A percentile compares a stretch with the other conserved stretches of the same genome.
Conservation (phyloP, 768 basidiomycete genomes). For the Crucibulum laeve region DNA sequence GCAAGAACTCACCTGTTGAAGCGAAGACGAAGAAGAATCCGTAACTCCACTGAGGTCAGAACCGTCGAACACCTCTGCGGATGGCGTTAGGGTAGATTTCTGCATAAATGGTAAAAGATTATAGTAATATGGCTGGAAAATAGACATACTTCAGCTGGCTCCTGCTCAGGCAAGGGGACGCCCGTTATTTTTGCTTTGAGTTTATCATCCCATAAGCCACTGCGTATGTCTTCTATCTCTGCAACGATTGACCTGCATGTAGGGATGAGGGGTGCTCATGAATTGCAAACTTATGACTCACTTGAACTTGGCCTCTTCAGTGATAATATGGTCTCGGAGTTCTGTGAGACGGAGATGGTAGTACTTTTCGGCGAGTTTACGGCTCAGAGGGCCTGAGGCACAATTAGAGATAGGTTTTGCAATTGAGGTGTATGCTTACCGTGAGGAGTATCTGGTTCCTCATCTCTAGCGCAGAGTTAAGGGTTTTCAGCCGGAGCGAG, state of each 20-base stretch:
- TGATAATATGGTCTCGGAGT: constrained; percentile 63
- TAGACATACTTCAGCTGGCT: constrained; percentile 5
- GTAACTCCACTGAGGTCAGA: constrained; percentile 32
- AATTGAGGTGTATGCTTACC: constrained; percentile 29
- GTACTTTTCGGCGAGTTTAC: constrained; percentile 70
- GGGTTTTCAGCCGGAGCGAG: neutral
- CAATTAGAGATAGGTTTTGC: neutral
- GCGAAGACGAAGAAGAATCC: constrained; percentile 21
- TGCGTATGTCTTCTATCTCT: constrained; percentile 76
- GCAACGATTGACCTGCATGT: constrained; percentile 50
- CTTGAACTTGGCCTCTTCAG: constrained; percentile 81
- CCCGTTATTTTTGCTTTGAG: constrained; percentile 31
- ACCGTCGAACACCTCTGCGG: constrained; percentile 20
- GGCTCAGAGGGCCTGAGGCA: constrained; percentile 53
- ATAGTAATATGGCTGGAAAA: constrained; percentile 1
- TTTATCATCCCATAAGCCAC: constrained; percentile 58
- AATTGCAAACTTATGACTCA: constrained; percentile 21
- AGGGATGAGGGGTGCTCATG: neutral
- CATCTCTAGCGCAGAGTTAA: neutral
- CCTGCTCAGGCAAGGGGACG: constrained; percentile 3
- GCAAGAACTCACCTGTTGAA: constrained; percentile 13
- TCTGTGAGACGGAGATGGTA: constrained; percentile 70
- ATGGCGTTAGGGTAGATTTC: constrained; percentile 7
- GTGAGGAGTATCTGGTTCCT: constrained; percentile 40
- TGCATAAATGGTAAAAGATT: constrained; percentile 1